Base-by-base conservation (phyloP, 2,329 filamentous ascomycete genomes). In the Apiospora aurea region DNA sequence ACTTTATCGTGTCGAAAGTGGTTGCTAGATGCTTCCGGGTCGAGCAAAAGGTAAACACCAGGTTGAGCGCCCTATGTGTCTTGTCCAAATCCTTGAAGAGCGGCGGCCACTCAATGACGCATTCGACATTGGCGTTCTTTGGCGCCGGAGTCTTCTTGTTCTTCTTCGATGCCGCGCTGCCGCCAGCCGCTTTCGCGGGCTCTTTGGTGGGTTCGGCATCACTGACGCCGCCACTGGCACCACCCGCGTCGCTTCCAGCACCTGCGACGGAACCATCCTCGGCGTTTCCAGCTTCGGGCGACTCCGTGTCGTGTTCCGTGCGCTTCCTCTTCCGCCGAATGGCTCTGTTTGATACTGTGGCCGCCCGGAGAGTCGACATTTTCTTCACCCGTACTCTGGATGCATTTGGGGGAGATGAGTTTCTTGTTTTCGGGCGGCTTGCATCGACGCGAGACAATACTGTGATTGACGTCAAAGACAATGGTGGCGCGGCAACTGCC, bases 11-110 rank as follows among this genome's bases (percentile, higher is more conserved):
- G 21, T 96, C 93, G 75, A 98, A 94, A 0, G 96, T 98, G 0
- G 96, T 98, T 0, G 94, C 91, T 41, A 98, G 87, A 77, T 98
- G 94, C 80, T 97, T 98, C 66, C 96, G 91, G 0, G 96, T 96
- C 79, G 92, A 96, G 83, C 94, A 97, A 79, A 99, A 98, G 0
- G 96, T 98, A 77, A 94, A 97, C 0, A 98, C 94, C 1, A 98
- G 84, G 77, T 97, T 99, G 73, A 99, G 84, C 1, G 96, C 96
- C 73, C 91, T 89, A 80, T 98, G 93, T 0, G 92, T 93, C 80
- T 92, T 91, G 38, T 92, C 90, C 11, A 98, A 87, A 57, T 86
- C 85, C 71, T 90, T 92, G 81, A 98, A 94, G 66, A 88, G 85
- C 1, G 89, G 87, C 0, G 95, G 95, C 95, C 96, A 98, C 68